These are phyloP conservation scores for Phytomonas serpens DNA, from an alignment of 208 protist genomes.

Conservation along the genomic window DNA sequence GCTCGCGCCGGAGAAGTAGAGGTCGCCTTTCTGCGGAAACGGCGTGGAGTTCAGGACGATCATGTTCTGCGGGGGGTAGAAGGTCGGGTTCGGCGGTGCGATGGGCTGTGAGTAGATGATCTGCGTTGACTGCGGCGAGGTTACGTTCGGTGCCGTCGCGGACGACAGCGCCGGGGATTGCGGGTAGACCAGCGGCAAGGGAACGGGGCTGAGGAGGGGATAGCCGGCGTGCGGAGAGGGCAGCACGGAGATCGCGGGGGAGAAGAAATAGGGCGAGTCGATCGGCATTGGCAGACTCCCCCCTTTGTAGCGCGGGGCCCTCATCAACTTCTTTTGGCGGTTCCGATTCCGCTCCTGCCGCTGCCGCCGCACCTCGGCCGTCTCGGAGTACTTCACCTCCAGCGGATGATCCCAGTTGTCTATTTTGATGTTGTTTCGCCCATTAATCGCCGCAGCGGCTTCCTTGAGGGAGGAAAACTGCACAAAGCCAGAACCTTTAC, in stretches of 20 bases:
- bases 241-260: slow-evolving; percentile 32
- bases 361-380: slow-evolving; percentile 68
- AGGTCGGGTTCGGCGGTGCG: slow-evolving; percentile 18
- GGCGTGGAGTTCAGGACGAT: slow-evolving; percentile 22
- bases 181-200: slow-evolving; percentile 48
- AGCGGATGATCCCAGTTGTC: slow-evolving; percentile 64
- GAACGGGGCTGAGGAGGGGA: slow-evolving; percentile 30
- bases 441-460: slow-evolving; percentile 53
- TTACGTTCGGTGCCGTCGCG: not conserved
- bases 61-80: slow-evolving; percentile 19
- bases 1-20: slow-evolving; percentile 49
- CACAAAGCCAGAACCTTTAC: slow-evolving; percentile 87
- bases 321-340: slow-evolving; percentile 57
- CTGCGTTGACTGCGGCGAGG: slow-evolving; percentile 15
- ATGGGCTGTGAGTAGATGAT: slow-evolving; percentile 40
- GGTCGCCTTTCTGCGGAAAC: slow-evolving; percentile 59
- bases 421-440: slow-evolving; percentile 42
- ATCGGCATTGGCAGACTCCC: not conserved
- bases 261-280: slow-evolving; percentile 20
- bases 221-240: slow-evolving; percentile 38
- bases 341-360: slow-evolving; percentile 85
- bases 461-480: slow-evolving; percentile 69
- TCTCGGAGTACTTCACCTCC: slow-evolving; percentile 84
- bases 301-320: slow-evolving; percentile 56
- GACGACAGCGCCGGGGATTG: not conserved